A percentile compares a stretch with the other conserved stretches of the same genome.
phyloP scores from a whole-genome alignment of 176 grass and related monocot genomes.

The Olyra latifolia region DNA sequence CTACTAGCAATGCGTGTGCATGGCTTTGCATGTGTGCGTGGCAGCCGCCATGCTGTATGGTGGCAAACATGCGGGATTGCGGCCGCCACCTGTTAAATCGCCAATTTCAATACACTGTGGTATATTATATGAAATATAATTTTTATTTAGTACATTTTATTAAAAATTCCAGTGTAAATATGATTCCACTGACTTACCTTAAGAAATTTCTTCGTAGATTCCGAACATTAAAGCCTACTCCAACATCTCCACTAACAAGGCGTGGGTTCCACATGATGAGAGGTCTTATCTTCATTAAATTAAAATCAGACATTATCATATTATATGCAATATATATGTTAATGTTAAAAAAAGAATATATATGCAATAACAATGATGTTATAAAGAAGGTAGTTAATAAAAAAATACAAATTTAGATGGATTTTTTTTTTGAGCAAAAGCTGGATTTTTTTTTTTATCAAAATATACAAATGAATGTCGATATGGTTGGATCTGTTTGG shows the following conservation, averaged over 20 bases:
- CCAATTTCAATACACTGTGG: too few relatives aligned
- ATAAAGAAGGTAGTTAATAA: not conserved
- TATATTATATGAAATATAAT: too few relatives aligned
- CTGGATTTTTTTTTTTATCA: not conserved
- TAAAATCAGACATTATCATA: constrained; percentile 35
- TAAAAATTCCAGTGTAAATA: not conserved
- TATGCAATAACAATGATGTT: not conserved
- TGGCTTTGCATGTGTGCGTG: too few relatives aligned
- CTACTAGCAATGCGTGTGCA: too few relatives aligned
- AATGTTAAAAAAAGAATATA: too few relatives aligned
- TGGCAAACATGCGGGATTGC: too few relatives aligned
- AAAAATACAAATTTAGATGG: not conserved
- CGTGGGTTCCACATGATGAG: constrained; percentile 98
- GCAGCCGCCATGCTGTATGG: too few relatives aligned
- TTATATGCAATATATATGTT: not conserved
- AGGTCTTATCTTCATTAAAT: constrained; percentile 77
- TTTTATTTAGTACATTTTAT: too few relatives aligned
- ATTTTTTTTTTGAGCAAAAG: too few relatives aligned
- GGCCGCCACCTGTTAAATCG: too few relatives aligned
- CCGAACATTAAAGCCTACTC: constrained; percentile 94
- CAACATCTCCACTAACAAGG: constrained; percentile 92
- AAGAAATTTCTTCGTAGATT: constrained; percentile 85
- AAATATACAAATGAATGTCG: not conserved
- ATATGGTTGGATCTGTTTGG: not conserved
- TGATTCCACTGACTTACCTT: constrained; percentile 45